Conservation (phyloP, 495 filamentous ascomycete species). For the Penicillium pulvis region DNA sequence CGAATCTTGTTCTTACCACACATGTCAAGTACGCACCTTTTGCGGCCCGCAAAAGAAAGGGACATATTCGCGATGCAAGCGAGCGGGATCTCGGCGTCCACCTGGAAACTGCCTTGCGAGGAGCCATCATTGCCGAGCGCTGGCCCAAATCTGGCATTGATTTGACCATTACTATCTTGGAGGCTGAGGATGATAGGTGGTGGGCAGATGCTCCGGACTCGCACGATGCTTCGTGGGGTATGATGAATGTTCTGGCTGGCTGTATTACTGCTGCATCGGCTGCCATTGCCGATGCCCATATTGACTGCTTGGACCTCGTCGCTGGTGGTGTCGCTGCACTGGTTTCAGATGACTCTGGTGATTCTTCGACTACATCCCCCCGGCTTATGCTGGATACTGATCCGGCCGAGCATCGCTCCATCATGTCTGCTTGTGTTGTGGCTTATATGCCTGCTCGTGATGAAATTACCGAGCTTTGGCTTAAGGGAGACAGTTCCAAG, state of each 20-base stretch:
- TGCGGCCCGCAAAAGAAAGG: constrained; percentile 75
- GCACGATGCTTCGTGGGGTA: constrained; percentile 62
- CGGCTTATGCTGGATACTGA: constrained; percentile 79
- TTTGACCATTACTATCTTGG: constrained; percentile 86
- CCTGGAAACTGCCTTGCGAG: constrained; percentile 84
- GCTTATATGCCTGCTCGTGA: constrained; percentile 85
- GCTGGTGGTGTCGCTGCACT: constrained; percentile 87
- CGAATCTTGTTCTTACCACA: constrained; percentile 85
- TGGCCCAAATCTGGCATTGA: constrained; percentile 98
- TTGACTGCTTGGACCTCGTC: constrained; percentile 92
- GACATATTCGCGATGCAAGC: constrained; percentile 81
- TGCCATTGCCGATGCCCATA: constrained; percentile 92
- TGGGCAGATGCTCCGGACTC: constrained; percentile 54
- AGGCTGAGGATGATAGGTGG: constrained; percentile 79
- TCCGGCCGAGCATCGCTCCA: constrained; percentile 69
- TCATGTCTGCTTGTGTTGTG: constrained; percentile 83
- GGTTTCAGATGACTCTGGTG: constrained; percentile 50
- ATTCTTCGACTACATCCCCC: constrained; percentile 33
- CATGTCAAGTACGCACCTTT: constrained; percentile 97
- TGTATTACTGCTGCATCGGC: constrained; percentile 94
- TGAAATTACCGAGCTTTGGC: constrained; percentile 92
- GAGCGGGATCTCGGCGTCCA: constrained; percentile 92
- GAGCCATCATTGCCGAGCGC: constrained; percentile 84
- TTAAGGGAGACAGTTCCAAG: constrained; percentile 70
- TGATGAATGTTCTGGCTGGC: constrained; percentile 88